Evolutionary conservation across 116 monocot species (phyloP).

Genomic region (Phalaenopsis hybrid): DNA sequence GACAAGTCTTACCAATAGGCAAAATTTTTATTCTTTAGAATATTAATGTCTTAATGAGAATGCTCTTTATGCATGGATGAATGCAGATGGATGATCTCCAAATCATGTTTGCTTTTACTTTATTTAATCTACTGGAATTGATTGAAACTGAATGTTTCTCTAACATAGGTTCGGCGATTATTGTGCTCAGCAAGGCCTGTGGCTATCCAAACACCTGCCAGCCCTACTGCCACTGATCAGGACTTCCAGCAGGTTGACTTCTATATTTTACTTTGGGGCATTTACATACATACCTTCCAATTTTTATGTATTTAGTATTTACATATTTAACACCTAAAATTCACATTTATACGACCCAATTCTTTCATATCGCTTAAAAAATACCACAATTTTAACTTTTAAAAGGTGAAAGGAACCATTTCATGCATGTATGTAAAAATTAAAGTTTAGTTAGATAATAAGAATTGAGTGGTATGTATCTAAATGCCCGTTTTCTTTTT

Average conservation of each 20-base stretch:
- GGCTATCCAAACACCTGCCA: conserved; percentile 60
- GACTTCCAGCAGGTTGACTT: conserved; percentile 79
- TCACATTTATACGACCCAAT: too few species aligned
- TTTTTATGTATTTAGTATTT: too few species aligned
- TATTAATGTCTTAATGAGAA: neutral
- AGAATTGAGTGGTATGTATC: too few species aligned
- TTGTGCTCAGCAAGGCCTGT: conserved; percentile 77
- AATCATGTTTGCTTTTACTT: neutral
- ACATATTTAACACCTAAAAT: too few species aligned
- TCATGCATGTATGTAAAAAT: too few species aligned
- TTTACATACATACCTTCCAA: too few species aligned
- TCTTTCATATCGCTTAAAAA: too few species aligned
- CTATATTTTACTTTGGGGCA: neutral
- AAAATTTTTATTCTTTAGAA: neutral
- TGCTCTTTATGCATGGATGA: neutral
- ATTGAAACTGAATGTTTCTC: neutral
- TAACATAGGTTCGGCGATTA: conserved; percentile 70
- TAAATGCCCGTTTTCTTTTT: neutral
- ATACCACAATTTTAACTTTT: too few species aligned
- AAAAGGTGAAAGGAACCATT: too few species aligned
- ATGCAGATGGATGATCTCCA: conserved; percentile 2
- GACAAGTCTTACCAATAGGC: neutral
- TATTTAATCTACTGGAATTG: neutral
- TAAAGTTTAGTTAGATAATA: too few species aligned
- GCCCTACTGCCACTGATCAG: conserved; percentile 82